Evolutionary conservation across 2,329 filamentous ascomycete species (phyloP).

Genomic region (Alternaria sp.): DNA sequence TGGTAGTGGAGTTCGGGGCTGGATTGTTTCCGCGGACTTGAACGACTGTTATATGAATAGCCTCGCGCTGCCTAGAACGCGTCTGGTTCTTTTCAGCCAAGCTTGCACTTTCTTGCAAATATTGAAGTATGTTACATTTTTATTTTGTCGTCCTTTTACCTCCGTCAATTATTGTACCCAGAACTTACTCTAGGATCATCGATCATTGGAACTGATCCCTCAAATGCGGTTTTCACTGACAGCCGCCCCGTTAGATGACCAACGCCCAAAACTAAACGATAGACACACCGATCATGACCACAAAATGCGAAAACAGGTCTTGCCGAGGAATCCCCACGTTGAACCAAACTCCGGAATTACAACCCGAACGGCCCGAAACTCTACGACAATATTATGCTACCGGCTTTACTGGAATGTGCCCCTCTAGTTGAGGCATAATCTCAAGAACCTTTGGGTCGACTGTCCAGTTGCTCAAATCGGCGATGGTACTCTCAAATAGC

Average conservation of each 20-base stretch:
- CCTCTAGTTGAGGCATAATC: conserved; percentile 44
- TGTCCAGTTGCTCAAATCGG: conserved; percentile 46
- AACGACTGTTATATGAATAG: conserved; percentile 14
- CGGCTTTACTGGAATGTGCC: conserved; percentile 38
- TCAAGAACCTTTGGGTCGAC: conserved; percentile 47
- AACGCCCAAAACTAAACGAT: conserved; percentile 5
- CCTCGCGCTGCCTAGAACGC: conserved; percentile 5
- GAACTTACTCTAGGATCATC: background rate
- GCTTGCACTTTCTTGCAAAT: background rate
- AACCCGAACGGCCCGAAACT: conserved; percentile 1
- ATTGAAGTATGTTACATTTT: conserved; percentile 8
- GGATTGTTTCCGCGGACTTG: conserved; percentile 15
- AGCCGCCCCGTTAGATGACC: conserved; percentile 9
- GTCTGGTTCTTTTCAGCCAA: background rate
- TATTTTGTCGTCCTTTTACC: background rate
- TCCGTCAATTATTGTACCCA: background rate
- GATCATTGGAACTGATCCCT: conserved; percentile 10
- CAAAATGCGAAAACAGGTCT: background rate
- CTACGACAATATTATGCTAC: conserved; percentile 11
- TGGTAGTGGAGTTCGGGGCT: conserved; percentile 16
- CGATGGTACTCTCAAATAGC: conserved; percentile 44
- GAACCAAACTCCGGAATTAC: conserved; percentile 12
- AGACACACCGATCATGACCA: background rate
- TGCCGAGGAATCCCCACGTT: conserved; percentile 1
- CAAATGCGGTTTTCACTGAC: background rate